Evolutionary conservation across 2,329 filamentous ascomycete species (phyloP).

Genomic region (Hymenoscyphus scutula): DNA sequence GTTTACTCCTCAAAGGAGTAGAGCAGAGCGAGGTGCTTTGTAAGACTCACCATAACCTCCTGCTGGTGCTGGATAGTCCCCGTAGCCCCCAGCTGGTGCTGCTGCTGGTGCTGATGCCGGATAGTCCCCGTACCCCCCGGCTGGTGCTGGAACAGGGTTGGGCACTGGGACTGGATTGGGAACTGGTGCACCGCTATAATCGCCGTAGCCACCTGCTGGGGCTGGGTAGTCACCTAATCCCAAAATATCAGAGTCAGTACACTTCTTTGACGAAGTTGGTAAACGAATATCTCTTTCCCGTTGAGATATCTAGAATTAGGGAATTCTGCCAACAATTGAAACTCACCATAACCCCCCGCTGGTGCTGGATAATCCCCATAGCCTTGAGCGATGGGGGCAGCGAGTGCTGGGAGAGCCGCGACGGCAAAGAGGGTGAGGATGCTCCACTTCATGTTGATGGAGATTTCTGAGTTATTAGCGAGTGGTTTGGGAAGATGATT

Average conservation of each 20-base stretch:
- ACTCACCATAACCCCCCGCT: constrained; percentile 2
- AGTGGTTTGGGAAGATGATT: not conserved
- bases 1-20: no score
- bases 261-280: no score
- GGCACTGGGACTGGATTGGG: not conserved
- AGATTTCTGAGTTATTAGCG: not conserved
- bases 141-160: not conserved
- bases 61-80: not conserved
- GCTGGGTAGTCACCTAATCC: not conserved
- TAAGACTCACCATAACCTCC: constrained; percentile 6
- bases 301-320: not conserved
- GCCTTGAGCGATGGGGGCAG: not conserved
- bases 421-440: constrained; percentile 1
- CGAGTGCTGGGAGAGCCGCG: not conserved
- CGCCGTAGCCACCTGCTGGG: not conserved
- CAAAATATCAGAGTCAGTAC: no score
- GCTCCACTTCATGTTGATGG: not conserved
- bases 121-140: not conserved
- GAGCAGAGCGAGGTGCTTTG: no score
- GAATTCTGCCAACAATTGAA: no score
- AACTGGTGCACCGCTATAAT: no score
- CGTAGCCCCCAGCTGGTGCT: constrained; percentile 8
- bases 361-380: constrained; percentile 7
- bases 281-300: not conserved
- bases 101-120: no score